phyloP scores from a whole-genome alignment of 1,139 yeast genomes.

The Saccharomyces uvarum region DNA sequence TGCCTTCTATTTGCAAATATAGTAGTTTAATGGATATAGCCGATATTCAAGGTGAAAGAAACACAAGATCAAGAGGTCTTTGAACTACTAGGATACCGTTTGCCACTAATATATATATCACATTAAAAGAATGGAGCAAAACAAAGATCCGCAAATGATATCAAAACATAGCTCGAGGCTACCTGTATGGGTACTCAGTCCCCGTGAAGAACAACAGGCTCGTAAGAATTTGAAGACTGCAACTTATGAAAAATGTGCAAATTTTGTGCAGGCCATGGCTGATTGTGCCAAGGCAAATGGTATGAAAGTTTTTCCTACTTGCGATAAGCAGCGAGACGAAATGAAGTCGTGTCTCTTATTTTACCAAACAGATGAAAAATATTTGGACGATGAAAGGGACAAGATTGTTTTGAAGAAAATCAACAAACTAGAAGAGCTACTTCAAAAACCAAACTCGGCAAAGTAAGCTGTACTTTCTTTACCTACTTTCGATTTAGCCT shows the following conservation, averaged over 20 bases:
- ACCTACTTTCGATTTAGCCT: neutral
- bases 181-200: slow-evolving; percentile 81
- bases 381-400: slow-evolving; percentile 66
- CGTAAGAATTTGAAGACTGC: slow-evolving; percentile 69
- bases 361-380: slow-evolving; percentile 54
- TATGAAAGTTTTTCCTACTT: slow-evolving; percentile 48
- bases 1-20: neutral
- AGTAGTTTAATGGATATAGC: neutral
- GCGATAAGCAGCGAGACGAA: slow-evolving; percentile 50
- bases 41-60: neutral
- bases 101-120: neutral
- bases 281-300: slow-evolving; percentile 50
- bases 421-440: slow-evolving; percentile 27
- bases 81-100: neutral
- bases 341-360: slow-evolving; percentile 66
- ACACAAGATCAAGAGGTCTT: neutral
- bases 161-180: slow-evolving; percentile 32
- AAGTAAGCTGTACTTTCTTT: neutral
- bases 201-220: slow-evolving; percentile 76
- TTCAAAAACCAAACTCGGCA: slow-evolving; percentile 12
- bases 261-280: slow-evolving; percentile 48
- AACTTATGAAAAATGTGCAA: slow-evolving; percentile 68
- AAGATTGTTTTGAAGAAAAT: slow-evolving; percentile 50
- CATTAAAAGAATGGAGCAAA: neutral
- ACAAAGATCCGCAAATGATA: slow-evolving; percentile 5